Percentiles rank a stretch among this genome's conserved stretches.
Conservation (phyloP, 257 asterid species). For the Solanum stenotomum region DNA sequence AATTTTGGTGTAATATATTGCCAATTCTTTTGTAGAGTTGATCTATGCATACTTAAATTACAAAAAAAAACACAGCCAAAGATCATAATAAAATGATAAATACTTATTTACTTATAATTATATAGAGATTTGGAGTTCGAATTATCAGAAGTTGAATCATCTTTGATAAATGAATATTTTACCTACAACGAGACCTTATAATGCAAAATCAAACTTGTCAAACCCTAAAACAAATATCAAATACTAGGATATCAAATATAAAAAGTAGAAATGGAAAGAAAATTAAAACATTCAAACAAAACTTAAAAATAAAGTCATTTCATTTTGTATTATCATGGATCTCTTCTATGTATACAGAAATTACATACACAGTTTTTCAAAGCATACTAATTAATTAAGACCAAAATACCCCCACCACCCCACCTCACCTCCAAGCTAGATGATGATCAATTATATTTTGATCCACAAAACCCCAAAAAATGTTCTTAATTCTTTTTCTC, state of each 20-base stretch:
- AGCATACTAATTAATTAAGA: background rate
- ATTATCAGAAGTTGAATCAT: background rate
- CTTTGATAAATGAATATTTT: background rate
- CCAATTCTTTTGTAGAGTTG: background rate
- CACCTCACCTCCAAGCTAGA: background rate
- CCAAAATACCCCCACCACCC: background rate
- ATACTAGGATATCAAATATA: too few species aligned
- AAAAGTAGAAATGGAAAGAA: background rate
- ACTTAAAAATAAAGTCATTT: background rate
- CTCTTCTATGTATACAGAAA: background rate
- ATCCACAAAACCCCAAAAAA: background rate
- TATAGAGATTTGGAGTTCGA: too few species aligned
- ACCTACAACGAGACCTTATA: background rate
- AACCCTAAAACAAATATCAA: background rate
- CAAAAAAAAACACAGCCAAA: background rate
- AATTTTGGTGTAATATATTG: background rate
- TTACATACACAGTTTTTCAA: slow-evolving; percentile 3
- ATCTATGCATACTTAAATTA: background rate
- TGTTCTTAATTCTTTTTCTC: background rate
- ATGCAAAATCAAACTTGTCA: background rate
- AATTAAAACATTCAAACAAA: background rate
- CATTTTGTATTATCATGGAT: slow-evolving; percentile 14
- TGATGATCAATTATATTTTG: background rate
- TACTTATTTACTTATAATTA: background rate
- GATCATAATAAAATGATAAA: background rate